Evolutionary conservation across 73 alveolate species (phyloP).

Genomic region (Effrenium voratum): DNA sequence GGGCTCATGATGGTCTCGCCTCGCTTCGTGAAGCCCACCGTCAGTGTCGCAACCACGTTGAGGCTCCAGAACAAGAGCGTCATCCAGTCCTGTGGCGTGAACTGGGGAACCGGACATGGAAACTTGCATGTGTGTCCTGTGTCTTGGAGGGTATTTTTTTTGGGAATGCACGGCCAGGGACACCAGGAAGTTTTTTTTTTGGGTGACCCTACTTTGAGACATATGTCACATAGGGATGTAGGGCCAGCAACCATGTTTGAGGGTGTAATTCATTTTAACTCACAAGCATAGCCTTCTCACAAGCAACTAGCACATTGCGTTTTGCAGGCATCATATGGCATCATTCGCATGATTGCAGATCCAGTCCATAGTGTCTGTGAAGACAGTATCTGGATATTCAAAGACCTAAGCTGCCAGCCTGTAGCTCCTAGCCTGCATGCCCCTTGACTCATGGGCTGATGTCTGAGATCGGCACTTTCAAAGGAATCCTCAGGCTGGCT

Average conservation of each 20-base stretch:
- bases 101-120: too few species aligned
- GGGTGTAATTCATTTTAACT: too few species aligned
- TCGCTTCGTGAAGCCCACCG: constrained; percentile 59
- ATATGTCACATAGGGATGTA: too few species aligned
- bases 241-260: too few species aligned
- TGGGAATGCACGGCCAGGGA: too few species aligned
- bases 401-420: constrained; percentile 24
- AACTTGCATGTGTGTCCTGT: too few species aligned
- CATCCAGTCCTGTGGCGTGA: constrained; percentile 79
- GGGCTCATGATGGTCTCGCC: constrained; percentile 89
- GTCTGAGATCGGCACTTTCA: background rate
- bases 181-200: too few species aligned
- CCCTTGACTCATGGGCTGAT: background rate
- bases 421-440: background rate
- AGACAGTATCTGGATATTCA: constrained; percentile 77
- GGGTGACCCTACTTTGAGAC: too few species aligned
- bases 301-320: too few species aligned
- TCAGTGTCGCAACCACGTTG: constrained; percentile 76
- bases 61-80: constrained; percentile 72
- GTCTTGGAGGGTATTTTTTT: too few species aligned
- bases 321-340: too few species aligned
- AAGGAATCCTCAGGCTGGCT: constrained; percentile 11
- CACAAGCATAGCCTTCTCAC: too few species aligned
- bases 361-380: constrained; percentile 83
- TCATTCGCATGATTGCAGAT: background rate